Conservation (phyloP, 2,329 filamentous ascomycete species). For the Chaetothyriales sp. region DNA sequence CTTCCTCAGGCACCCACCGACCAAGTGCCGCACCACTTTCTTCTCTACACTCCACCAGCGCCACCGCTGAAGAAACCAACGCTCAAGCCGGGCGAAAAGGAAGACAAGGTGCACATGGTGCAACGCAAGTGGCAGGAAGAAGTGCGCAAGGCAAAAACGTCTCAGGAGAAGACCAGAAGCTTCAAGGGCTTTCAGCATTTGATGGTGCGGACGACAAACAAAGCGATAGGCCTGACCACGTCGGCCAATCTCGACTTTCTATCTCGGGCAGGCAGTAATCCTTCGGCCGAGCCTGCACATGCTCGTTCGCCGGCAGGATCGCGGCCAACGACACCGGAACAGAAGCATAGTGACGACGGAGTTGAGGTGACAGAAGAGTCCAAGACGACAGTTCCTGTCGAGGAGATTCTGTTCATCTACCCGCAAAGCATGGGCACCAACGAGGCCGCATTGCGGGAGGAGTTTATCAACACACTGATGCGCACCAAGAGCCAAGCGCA, state of each 20-base stretch:
- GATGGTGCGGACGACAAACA: constrained; percentile 27
- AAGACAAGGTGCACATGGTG: constrained; percentile 28
- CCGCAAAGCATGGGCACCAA: constrained; percentile 20
- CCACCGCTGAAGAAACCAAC: constrained; percentile 27
- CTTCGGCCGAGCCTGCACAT: background rate
- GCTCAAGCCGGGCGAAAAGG: constrained; percentile 25
- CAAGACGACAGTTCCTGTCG: constrained; percentile 24
- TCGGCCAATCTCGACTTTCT: constrained; percentile 30
- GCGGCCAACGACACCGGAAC: constrained; percentile 1
- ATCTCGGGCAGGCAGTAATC: constrained; percentile 19
- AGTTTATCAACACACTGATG: constrained; percentile 29
- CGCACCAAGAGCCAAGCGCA: constrained; percentile 29
- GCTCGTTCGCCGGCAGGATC: background rate
- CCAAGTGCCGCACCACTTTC: constrained; percentile 26
- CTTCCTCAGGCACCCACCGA: constrained; percentile 21
- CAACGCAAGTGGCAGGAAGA: constrained; percentile 33
- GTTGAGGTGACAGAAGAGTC: constrained; percentile 20
- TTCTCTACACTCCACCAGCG: constrained; percentile 32
- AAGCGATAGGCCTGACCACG: constrained; percentile 28
- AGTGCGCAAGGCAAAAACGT: constrained; percentile 29
- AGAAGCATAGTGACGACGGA: constrained; percentile 20
- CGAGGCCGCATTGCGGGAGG: constrained; percentile 23
- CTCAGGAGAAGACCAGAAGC: constrained; percentile 25
- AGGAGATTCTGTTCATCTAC: constrained; percentile 29
- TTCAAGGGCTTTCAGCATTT: constrained; percentile 31